Base-by-base conservation (phyloP, 768 basidiomycete genomes). In the Russula vinacea region DNA sequence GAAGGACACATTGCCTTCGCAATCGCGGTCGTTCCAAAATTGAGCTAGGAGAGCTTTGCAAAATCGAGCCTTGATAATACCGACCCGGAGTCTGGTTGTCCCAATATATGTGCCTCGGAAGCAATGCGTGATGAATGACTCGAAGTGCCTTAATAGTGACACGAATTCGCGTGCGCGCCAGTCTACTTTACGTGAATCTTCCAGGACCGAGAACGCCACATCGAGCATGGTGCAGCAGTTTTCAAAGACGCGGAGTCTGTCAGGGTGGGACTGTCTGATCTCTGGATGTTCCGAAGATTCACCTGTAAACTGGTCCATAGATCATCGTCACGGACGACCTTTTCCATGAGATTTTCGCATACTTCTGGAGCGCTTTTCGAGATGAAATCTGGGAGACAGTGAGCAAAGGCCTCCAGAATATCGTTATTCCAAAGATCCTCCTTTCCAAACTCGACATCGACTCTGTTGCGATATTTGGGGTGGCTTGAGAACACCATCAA, bases 161-260 rank as follows among this genome's bases (percentile, higher is more conserved):
- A 52, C 63, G 9, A 59, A 64, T 50, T 64, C 58, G 13, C 58
- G 63, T 32, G 35, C 45, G 1, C 53, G 44, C 63, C 63, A 64
- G 63, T 59, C 63, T 11, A 60, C 58, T 2, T 32, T 49, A 16
- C 16, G n/a, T 13, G 63, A 64, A 22, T 35, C n/a, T 40, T 54
- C 63, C 1, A 64, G 53, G n/a, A 29, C 26, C 13, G 39, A 24
- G 2, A 64, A 39, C 2, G 53, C 58, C 3, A 49, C 37, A 42
- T 64, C 63, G 52, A 64, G 35, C 22, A 64, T 53, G 11, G 11
- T 57, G 35, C 58, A 59, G 44, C 57, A 64, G 1, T 53, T 35
- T n/a, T 35, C 57, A 17, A 64, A 64, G 7, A 32, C 24, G 26
- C 47, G 58, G 32, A 64, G 44, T 29, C 60, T 64, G 52, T 55